Percentiles rank a stretch among this genome's conserved stretches.
phyloP scores from a whole-genome alignment of 805 yeast species.

The Spathaspora gorwiae region DNA sequence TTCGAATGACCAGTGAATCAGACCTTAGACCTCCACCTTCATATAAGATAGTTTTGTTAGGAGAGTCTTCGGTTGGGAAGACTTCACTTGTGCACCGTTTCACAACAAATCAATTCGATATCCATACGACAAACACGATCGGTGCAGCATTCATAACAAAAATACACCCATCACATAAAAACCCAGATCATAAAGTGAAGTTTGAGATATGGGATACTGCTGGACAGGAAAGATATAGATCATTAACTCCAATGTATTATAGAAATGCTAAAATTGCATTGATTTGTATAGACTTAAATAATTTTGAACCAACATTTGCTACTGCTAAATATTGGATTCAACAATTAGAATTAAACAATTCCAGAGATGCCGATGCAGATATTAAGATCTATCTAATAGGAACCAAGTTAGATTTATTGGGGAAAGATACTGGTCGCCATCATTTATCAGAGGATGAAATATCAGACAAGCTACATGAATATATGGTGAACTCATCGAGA shows the following conservation, averaged over 20 bases:
- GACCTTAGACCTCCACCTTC: conserved; percentile 17
- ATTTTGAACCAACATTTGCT: conserved; percentile 40
- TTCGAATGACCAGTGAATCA: background rate
- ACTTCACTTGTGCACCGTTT: conserved; percentile 79
- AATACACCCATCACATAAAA: conserved; percentile 28
- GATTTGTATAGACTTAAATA: conserved; percentile 81
- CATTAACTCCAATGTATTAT: conserved; percentile 80
- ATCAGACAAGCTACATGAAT: conserved; percentile 8
- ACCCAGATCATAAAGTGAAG: conserved; percentile 40
- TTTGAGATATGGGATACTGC: conserved; percentile 87
- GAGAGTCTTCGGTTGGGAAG: conserved; percentile 61
- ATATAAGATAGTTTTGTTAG: conserved; percentile 38
- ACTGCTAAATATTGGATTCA: conserved; percentile 89
- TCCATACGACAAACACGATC: conserved; percentile 81
- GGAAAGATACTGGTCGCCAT: conserved; percentile 1
- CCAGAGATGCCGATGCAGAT: conserved; percentile 15
- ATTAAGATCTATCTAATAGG: conserved; percentile 57
- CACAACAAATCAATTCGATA: conserved; percentile 67
- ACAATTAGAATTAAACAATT: conserved; percentile 47
- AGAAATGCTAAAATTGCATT: conserved; percentile 69
- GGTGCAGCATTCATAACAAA: conserved; percentile 98
- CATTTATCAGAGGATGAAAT: conserved; percentile 5
- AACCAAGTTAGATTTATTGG: conserved; percentile 69
- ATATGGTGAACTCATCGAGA: conserved; percentile 15
- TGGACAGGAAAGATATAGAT: conserved; percentile 76